Base-by-base conservation (phyloP, 176 grass and related monocot genomes). In the Musa itinerans region DNA sequence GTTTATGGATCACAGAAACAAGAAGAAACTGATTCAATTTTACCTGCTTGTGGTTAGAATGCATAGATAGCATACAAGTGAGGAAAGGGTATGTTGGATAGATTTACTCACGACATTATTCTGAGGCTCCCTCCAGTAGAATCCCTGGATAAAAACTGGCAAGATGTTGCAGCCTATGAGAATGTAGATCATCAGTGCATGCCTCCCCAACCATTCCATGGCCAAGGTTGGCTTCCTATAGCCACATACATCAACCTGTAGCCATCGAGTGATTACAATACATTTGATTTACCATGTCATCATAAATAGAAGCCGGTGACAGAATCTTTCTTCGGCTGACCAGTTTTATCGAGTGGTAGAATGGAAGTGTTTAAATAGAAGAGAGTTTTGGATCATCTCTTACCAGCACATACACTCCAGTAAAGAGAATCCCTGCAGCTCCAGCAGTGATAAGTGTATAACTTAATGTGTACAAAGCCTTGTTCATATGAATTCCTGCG, bases 401-500 rank as follows among this genome's bases (percentile, higher is more conserved):
- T 14, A 95, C 88, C 91, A 95, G 75, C 10, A 86, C 25, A 77
- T 90, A 95, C 16, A 90, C 86, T 54, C 21, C 81, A 0, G 78
- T 43, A 20, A 95, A 88, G 50, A 90, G 87, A 19, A 90, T 61
- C 4, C 91, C 85, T 1, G 91, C 88, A 0, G 83, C 62, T 62
- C 88, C 91, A 5, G 83, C 54, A 10, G 91, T 90, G 11, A 95
- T 52, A 2, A 75, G 86, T 43, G 91, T 84, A 63, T 95, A 95
- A 76, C 91, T 95, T 48, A 90, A 63, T 23, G 83, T 84, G 73
- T 90, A 95, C 52, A 95, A 25, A 2, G 85, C 86, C 76, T 95
- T 95, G 76, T 95, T 95, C 88, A 95, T 80, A 3, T 19, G 83
- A 12, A 95, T n/a, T n/a, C 91, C 91, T 95, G 55, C 20, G 68